phyloP scores from a whole-genome alignment of 1,284 basidiomycete genomes.

The Rhodotorula glutinis region DNA sequence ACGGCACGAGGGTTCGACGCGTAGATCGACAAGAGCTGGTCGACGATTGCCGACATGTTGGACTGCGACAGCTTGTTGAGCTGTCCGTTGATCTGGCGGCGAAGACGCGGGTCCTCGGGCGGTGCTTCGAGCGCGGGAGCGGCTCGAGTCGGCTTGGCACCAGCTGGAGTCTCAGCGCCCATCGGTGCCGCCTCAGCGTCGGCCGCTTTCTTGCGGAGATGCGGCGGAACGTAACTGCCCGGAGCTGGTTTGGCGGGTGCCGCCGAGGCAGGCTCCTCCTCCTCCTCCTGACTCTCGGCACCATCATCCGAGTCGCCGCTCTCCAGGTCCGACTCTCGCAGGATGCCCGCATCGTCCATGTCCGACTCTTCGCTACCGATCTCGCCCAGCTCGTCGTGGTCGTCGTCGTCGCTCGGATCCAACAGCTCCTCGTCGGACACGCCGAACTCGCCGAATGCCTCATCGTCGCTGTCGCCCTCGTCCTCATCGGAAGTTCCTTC shows the following conservation, averaged over 20 bases:
- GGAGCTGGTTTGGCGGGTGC: conserved; percentile 38
- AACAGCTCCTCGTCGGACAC: conserved; percentile 23
- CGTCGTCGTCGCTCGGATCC: conserved; percentile 30
- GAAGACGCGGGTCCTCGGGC: conserved; percentile 56
- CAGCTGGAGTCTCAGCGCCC: not conserved
- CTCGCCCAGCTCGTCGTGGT: conserved; percentile 28
- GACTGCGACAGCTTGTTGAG: conserved; percentile 44
- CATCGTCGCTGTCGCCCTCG: conserved; percentile 8
- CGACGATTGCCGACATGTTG: conserved; percentile 77
- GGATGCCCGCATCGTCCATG: conserved; percentile 3
- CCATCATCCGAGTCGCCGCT: conserved; percentile 8
- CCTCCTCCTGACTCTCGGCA: conserved; percentile 18
- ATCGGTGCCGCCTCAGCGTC: conserved; percentile 42
- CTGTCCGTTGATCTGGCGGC: conserved; percentile 62
- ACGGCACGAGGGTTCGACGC: conserved; percentile 75
- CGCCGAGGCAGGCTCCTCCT: conserved; percentile 30
- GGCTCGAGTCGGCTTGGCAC: not conserved
- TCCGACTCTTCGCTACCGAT: conserved; percentile 10
- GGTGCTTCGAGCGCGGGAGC: conserved; percentile 15
- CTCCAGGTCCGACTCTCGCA: conserved; percentile 10
- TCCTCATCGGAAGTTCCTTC: conserved; percentile 4
- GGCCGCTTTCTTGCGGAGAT: conserved; percentile 51
- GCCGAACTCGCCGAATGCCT: conserved; percentile 16
- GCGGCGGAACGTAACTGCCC: conserved; percentile 53
- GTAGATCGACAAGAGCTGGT: conserved; percentile 74